These are phyloP conservation scores for Mortierella antarctica DNA, from an alignment of 192 early-diverging fungal species.

Conservation along the genomic window DNA sequence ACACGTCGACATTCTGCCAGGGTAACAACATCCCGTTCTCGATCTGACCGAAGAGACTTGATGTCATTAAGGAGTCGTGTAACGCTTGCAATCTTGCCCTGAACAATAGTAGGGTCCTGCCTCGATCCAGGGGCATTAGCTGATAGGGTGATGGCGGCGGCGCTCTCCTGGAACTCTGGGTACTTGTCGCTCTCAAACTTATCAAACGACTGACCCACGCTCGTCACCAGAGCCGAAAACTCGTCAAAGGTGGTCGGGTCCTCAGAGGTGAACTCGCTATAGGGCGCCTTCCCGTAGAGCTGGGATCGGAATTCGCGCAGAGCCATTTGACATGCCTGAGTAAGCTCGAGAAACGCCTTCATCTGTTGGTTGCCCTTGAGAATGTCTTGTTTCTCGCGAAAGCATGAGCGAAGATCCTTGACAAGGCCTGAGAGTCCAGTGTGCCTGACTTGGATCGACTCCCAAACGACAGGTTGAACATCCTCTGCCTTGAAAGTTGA, in stretches of 20 bases:
- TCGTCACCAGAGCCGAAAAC: constrained; percentile 10
- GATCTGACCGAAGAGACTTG: constrained; percentile 22
- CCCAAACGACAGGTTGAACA: constrained; percentile 30
- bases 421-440: constrained; percentile 27
- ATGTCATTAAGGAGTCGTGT: constrained; percentile 28
- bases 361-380: constrained; percentile 31
- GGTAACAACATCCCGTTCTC: constrained; percentile 45
- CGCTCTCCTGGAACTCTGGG: constrained; percentile 1
- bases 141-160: constrained; percentile 1
- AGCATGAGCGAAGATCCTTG: constrained; percentile 22
- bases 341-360: constrained; percentile 30
- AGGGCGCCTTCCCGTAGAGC: constrained; percentile 25
- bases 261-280: constrained; percentile 21
- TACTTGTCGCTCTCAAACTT: constrained; percentile 24
- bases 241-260: constrained; percentile 22
- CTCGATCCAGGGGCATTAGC: constrained; percentile 12
- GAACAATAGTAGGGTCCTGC: constrained; percentile 25
- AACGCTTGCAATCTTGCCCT: constrained; percentile 24
- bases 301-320: constrained; percentile 35
- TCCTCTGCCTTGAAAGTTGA: constrained; percentile 15
- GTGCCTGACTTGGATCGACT: constrained; percentile 44
- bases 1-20: constrained; percentile 37
- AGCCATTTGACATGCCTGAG: constrained; percentile 18
- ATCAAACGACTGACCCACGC: constrained; percentile 24
- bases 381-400: constrained; percentile 35